Evolutionary conservation across 495 filamentous ascomycete genomes (phyloP).

Genomic region (Chaetomium tenue): DNA sequence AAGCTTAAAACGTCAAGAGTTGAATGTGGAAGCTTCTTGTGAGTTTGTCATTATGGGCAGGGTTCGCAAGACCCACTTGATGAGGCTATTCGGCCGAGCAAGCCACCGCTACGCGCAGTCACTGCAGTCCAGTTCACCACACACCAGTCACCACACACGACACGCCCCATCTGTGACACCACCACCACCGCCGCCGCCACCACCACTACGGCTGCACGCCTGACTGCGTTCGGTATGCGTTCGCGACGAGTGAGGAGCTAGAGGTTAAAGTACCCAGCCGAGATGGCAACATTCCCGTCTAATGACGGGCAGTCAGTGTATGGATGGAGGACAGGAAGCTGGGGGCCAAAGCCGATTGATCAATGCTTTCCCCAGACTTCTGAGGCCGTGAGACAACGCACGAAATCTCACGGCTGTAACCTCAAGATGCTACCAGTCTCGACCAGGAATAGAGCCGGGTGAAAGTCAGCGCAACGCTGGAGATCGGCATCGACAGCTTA

Average conservation of each 20-base stretch:
- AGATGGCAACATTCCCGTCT: background rate
- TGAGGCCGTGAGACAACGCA: background rate
- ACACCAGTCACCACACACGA: background rate
- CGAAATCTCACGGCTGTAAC: constrained; percentile 20
- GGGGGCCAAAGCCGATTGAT: constrained; percentile 5
- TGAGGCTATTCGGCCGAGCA: constrained; percentile 28
- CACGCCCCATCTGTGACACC: too few relatives aligned
- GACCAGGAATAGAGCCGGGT: constrained; percentile 8
- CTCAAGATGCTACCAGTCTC: constrained; percentile 1
- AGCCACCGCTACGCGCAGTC: constrained; percentile 22
- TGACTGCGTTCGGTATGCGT: constrained; percentile 13
- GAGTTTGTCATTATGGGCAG: background rate
- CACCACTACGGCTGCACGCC: constrained; percentile 7
- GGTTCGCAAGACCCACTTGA: background rate
- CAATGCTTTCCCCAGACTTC: constrained; percentile 10
- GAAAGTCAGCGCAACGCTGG: background rate
- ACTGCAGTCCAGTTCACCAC: too few relatives aligned
- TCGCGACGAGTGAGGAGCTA: background rate
- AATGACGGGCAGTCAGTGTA: too few relatives aligned
- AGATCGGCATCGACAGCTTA: constrained; percentile 4
- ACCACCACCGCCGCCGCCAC: background rate
- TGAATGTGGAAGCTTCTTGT: too few relatives aligned
- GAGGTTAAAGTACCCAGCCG: background rate
- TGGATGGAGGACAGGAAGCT: too few relatives aligned
- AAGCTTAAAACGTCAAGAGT: background rate